Evolutionary conservation across 306 rosid genomes (phyloP), one percentile per base, ranked within the genome.

Genomic region (Trifolium pratense): DNA sequence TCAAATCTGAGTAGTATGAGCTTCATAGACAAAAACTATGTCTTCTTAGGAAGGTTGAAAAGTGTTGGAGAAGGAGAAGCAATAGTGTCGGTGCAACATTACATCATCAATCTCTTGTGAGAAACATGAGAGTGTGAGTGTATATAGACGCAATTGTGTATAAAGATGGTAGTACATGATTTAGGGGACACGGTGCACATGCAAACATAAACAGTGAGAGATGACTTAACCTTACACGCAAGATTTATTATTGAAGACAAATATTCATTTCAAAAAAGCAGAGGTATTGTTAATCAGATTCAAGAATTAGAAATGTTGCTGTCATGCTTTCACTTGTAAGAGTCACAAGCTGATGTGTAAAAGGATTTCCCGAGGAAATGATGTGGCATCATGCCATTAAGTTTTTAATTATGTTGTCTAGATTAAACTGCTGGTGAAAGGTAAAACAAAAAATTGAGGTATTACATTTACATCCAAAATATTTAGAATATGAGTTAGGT

Each of bases 181-280:
- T 12, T 1, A 78, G 66, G 49, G 56, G 64, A 25, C 60, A 26
- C 76, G 49, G 34, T 25, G 36, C 66, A 46, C 26, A 70, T 29
- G 67, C 72, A 62, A 78, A 62, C 77, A 70, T 56, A 26, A 16
- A 25, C 45, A 73, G 67, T 52, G 39, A 58, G 17, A 9, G 64
- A 26, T 26, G 9, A 58, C 29, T 13, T 7, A 5, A 14, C 14
- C 20, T 29, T 8, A 26, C 40, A 59, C 42, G 66, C 66, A 59
- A 57, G 20, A 3, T 18, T 17, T 42, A 42, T 10, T 42, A 42
- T 42, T 13, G 15, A 15, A 20, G 59, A 20, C 59, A 53, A 53
- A 53, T 9, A 53, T 53, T 10, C 31, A 53, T 53, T 53, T 53
- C 9, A 48, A 20, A 53, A 53, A 61, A 15, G 34, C 62, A 49